Evolutionary conservation across 1,284 basidiomycete genomes (phyloP).

Genomic region (Puccinia brachypodii): DNA sequence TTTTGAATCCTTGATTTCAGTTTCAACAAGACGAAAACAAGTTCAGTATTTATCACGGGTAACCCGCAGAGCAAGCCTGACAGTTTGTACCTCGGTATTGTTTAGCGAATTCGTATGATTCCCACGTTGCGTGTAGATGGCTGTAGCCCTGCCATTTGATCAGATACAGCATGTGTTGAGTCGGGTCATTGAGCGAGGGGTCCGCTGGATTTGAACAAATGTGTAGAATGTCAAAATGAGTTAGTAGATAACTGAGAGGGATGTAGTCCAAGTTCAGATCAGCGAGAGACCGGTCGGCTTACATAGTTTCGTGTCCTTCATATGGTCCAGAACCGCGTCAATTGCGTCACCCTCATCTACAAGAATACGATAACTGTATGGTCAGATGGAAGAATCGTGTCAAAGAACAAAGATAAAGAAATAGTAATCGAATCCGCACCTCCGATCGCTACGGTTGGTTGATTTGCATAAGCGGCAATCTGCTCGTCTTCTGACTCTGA

Average conservation of each 20-base stretch:
- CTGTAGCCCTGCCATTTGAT: slow-evolving; percentile 60
- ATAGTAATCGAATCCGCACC: slow-evolving; percentile 16
- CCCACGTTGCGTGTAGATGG: slow-evolving; percentile 57
- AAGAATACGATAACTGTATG: not conserved
- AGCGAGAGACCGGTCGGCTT: not conserved
- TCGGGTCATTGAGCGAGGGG: slow-evolving; percentile 58
- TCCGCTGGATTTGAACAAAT: slow-evolving; percentile 13
- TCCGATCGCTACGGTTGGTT: slow-evolving; percentile 33
- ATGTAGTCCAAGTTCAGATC: not conserved
- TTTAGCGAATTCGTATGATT: slow-evolving; percentile 42
- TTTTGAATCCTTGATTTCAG: slow-evolving; percentile 74
- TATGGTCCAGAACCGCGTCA: slow-evolving; percentile 59
- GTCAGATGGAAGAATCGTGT: not conserved
- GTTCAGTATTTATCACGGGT: slow-evolving; percentile 61
- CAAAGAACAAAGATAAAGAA: not conserved
- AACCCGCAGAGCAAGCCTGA: slow-evolving; percentile 67
- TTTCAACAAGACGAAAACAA: slow-evolving; percentile 58
- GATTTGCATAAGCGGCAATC: slow-evolving; percentile 53
- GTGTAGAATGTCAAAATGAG: not conserved
- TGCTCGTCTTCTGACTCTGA: slow-evolving; percentile 56
- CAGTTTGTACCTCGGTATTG: slow-evolving; percentile 90
- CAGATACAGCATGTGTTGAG: slow-evolving; percentile 58
- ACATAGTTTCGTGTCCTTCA: slow-evolving; percentile 56
- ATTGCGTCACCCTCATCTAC: slow-evolving; percentile 57
- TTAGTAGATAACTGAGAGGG: not conserved